Conservation (phyloP, 306 rosid species). For the Lagenaria siceraria region DNA sequence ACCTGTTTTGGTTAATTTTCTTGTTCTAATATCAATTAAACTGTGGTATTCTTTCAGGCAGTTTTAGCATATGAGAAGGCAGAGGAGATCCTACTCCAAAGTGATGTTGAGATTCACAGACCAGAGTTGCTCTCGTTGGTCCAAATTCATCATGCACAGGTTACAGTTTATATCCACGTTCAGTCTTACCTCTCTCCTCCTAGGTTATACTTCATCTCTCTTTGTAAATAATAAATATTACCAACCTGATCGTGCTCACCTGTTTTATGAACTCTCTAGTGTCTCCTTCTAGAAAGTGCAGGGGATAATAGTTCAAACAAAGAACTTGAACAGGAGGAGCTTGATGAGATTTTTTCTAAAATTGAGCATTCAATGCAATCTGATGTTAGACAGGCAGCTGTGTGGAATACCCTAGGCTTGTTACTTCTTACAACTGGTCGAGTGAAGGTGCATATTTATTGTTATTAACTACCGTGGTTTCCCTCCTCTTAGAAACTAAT, state of each 20-base stretch:
- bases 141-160: conserved; percentile 98
- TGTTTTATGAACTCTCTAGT: conserved; percentile 44
- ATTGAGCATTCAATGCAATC: conserved; percentile 57
- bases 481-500: conserved; percentile 13
- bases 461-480: conserved; percentile 1
- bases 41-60: conserved; percentile 39
- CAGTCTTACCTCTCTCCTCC: background rate
- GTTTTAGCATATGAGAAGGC: conserved; percentile 76
- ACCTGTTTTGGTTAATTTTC: background rate
- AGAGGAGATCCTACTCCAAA: conserved; percentile 61
- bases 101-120: conserved; percentile 68
- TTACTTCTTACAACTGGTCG: conserved; percentile 80
- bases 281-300: conserved; percentile 68
- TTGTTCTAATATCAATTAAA: conserved; percentile 4
- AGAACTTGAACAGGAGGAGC: conserved; percentile 78
- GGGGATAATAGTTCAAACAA: conserved; percentile 56
- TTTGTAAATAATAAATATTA: conserved; percentile 4
- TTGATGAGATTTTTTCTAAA: conserved; percentile 65
- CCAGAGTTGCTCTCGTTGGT: conserved; percentile 75
- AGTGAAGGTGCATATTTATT: conserved; percentile 41
- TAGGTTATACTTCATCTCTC: background rate
- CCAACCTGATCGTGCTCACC: conserved; percentile 19
- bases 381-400: conserved; percentile 82
- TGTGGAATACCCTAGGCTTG: conserved; percentile 88
- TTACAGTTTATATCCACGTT: conserved; percentile 11